phyloP scores from a whole-genome alignment of 495 filamentous ascomycete genomes.

The Xylaria castorea region DNA sequence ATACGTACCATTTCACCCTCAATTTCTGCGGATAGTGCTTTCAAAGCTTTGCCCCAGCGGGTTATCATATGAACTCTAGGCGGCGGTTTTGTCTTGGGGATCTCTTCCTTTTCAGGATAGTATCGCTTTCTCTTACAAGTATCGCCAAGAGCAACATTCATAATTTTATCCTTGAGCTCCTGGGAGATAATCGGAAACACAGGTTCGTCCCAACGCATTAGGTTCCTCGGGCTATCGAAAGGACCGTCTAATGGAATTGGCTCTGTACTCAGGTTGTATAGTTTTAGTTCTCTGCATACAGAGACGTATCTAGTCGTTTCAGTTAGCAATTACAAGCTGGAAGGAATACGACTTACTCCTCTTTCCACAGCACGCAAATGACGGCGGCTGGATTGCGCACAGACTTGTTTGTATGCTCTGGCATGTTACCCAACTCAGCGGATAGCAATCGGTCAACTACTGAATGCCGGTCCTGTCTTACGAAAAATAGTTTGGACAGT shows the following conservation, averaged over 20 bases:
- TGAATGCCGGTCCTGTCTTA: not conserved
- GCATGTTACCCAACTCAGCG: not conserved
- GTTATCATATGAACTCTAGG: constrained; percentile 2
- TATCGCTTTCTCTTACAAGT: constrained; percentile 1
- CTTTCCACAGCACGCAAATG: constrained; percentile 3
- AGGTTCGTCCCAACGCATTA: not conserved
- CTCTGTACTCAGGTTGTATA: not conserved
- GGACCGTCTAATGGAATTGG: not conserved
- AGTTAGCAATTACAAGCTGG: not conserved
- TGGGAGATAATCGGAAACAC: not conserved
- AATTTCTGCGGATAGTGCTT: not conserved
- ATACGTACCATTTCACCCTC: not conserved
- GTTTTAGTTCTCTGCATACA: not conserved
- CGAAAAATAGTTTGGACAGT: not conserved
- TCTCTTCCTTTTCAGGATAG: not conserved
- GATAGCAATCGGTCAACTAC: not conserved
- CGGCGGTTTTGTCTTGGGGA: not conserved
- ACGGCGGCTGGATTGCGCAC: constrained; percentile 3
- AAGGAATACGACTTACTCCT: not conserved
- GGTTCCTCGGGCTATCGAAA: not conserved
- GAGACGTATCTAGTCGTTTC: not conserved
- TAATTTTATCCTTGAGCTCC: not conserved
- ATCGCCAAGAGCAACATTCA: not conserved
- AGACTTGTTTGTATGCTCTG: not conserved
- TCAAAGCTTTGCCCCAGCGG: not conserved